Evolutionary conservation across 225 moss, liverwort and hornwort species (phyloP), one percentile per base, ranked within the genome.

Genomic region (Marchantia paleacea): DNA sequence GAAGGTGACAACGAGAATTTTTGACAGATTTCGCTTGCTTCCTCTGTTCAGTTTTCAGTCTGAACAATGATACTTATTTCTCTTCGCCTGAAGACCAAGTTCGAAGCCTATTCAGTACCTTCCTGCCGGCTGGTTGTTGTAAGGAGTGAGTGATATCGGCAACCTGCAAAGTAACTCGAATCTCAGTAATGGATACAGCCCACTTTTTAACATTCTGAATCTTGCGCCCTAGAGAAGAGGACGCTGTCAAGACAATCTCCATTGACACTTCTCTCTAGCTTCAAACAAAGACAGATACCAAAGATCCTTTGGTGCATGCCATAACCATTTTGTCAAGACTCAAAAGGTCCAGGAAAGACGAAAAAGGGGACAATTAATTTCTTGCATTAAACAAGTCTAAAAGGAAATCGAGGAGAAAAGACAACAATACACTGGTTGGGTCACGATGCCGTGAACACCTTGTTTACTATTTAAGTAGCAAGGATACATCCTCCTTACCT

Each of bases 141-240:
- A 99, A 85, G 25, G 99, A 94, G 75, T 99, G 99, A 51, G 95
- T 99, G 51, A 99, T 86, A 47, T 99, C 99, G 0, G 99, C 99
- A 63, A 99, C 86, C 89, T 89, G 86, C 74, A 67, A 53, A 67
- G 39, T 5, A 14, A 20, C 31, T 60, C 55, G 58, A 75, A 75
- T 0, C 58, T 75, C 29, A 75, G 30, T 18, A 10, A 39, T 20
- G 12, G 75, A 15, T 57, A 7, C 18, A 10, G 3, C 24, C 26
- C 14, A 68, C 22, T 0, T 24, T 10, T 26, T 12, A 6, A 55
- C 51, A 22, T 0, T 14, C 25, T 54, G 28, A 53, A 14, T 13
- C 50, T 55, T 55, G 55, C 16, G 54, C 52, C 39, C 8, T 24
- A 39, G 13, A 15, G 3, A 39, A 16, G 39, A 39, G 39, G 66